Percentiles rank a stretch among this genome's conserved stretches.
Conservation (phyloP, 345 rosid species). For the Rhodamnia rubescens region DNA sequence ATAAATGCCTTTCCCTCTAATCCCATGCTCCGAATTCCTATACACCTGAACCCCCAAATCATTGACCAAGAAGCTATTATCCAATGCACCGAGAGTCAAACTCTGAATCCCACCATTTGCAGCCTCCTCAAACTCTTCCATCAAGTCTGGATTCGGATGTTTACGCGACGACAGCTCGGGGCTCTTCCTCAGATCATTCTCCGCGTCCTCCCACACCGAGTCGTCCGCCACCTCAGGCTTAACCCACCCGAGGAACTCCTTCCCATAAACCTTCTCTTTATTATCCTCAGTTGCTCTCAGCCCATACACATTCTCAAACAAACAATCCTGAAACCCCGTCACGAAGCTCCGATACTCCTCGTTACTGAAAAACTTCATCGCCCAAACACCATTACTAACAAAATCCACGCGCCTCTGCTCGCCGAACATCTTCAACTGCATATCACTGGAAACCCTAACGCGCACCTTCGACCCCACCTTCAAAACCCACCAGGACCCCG, state of each 20-base stretch:
- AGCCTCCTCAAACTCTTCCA: slow-evolving; percentile 84
- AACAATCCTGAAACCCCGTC: slow-evolving; percentile 52
- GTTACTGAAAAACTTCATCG: slow-evolving; percentile 60
- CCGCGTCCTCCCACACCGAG: slow-evolving; percentile 91
- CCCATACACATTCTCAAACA: slow-evolving; percentile 81
- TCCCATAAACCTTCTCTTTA: slow-evolving; percentile 68
- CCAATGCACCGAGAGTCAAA: slow-evolving; percentile 77
- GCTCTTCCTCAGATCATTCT: slow-evolving; percentile 17
- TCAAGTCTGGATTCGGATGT: slow-evolving; percentile 24
- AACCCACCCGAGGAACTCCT: slow-evolving; percentile 84
- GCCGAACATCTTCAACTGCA: slow-evolving; percentile 85
- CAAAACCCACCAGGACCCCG: slow-evolving; percentile 51
- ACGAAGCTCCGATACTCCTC: slow-evolving; percentile 61
- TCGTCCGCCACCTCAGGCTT: slow-evolving; percentile 89
- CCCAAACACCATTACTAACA: slow-evolving; percentile 75
- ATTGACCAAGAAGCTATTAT: slow-evolving; percentile 83
- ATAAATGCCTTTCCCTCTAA: slow-evolving; percentile 68
- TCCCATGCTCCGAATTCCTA: slow-evolving; percentile 58
- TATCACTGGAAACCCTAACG: slow-evolving; percentile 58
- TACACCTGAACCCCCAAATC: slow-evolving; percentile 84
- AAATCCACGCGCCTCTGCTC: slow-evolving; percentile 81
- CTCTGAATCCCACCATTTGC: slow-evolving; percentile 93
- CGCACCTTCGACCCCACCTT: slow-evolving; percentile 57
- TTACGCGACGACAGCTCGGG: slow-evolving; percentile 15
- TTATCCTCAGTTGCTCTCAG: slow-evolving; percentile 54